phyloP scores from a whole-genome alignment of 176 grass and related monocot genomes.

The Stipa capillata region DNA sequence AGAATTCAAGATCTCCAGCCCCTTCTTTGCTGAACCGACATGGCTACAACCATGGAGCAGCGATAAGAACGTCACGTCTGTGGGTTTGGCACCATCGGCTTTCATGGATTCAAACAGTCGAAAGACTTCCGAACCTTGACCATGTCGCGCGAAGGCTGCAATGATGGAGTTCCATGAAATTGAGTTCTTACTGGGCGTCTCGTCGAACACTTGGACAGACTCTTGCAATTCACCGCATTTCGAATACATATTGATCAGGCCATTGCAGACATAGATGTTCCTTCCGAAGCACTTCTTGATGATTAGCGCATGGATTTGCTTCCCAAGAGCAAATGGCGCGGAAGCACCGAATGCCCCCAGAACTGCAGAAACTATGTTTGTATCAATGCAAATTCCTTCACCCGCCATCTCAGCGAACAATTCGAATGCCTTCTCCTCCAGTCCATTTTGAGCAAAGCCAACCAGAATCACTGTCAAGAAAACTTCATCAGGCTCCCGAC shows the following conservation, averaged over 20 bases:
- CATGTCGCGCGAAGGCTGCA: conserved; percentile 60
- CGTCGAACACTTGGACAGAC: conserved; percentile 47
- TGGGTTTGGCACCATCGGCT: conserved; percentile 48
- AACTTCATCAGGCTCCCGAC: conserved; percentile 55
- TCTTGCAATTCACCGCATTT: conserved; percentile 73
- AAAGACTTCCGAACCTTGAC: conserved; percentile 53
- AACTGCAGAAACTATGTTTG: conserved; percentile 64
- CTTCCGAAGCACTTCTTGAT: conserved; percentile 44
- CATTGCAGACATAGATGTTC: conserved; percentile 73
- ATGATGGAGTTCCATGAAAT: conserved; percentile 95
- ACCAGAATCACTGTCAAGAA: conserved; percentile 70
- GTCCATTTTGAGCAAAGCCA: conserved; percentile 73
- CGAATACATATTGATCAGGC: conserved; percentile 89
- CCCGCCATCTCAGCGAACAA: conserved; percentile 54
- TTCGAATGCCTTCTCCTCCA: conserved; percentile 50
- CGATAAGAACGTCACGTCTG: conserved; percentile 69
- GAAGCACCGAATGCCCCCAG: conserved; percentile 67
- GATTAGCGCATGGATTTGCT: conserved; percentile 66
- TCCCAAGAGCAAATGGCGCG: conserved; percentile 64
- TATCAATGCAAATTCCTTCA: conserved; percentile 36
- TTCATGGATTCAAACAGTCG: conserved; percentile 63
- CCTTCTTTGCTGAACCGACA: conserved; percentile 61
- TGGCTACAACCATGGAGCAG: conserved; percentile 84
- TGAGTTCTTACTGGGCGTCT: conserved; percentile 33
- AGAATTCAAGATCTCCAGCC: conserved; percentile 51